Base-by-base conservation (phyloP, 768 basidiomycete genomes). In the Lactarius pseudohatsudake region DNA sequence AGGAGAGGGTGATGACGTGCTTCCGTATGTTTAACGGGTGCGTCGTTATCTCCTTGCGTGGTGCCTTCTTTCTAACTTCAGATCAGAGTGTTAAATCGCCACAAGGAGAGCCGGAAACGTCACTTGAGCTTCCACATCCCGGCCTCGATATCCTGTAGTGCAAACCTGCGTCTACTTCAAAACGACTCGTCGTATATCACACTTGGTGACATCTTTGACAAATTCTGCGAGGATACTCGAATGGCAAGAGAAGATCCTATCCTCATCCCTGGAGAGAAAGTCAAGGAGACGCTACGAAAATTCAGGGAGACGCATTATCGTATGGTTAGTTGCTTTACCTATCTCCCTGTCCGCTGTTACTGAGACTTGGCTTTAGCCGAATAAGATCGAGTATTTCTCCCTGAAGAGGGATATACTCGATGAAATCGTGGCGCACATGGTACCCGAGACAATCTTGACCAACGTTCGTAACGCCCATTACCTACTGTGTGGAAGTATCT, bases 1-100 rank as follows among this genome's bases (percentile, higher is more conserved):
- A 99, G 78, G 96, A 99, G 72, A 82, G 92, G 59, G 86, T 96
- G 54, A 90, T 91, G 76, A 94, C 98, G 72, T 78, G 97, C 22
- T 91, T 96, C 79, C 86, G 97, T n/a, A 92, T 90, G 62, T 92
- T 98, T 78, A 98, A 97, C 73, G 86, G 88, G 95, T 96, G 68
- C 22, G 40, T 18, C 20, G 4, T 54, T 57, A 50, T 28, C 36
- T 54, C 50, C 28, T 40, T 26, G 18, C 40, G 22, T 40, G 9
- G 8, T 55, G 26, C n/a, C 38, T 34, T 32, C 34, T 6, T 55
- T 63, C 64, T 69, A 32, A 61, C 30, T 20, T 56, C 40, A 56
- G n/a, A 62, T 41, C 64, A 97, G 96, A 28, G 90, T 91, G 30
- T 79, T 99, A 60, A 80, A 80, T 59, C 88, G 91, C 64, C 91